Percentiles rank a stretch among this genome's conserved stretches.
Evolutionary conservation across 2,329 filamentous ascomycete species (phyloP).

Genomic region (Trichoderma atrobrunneum): DNA sequence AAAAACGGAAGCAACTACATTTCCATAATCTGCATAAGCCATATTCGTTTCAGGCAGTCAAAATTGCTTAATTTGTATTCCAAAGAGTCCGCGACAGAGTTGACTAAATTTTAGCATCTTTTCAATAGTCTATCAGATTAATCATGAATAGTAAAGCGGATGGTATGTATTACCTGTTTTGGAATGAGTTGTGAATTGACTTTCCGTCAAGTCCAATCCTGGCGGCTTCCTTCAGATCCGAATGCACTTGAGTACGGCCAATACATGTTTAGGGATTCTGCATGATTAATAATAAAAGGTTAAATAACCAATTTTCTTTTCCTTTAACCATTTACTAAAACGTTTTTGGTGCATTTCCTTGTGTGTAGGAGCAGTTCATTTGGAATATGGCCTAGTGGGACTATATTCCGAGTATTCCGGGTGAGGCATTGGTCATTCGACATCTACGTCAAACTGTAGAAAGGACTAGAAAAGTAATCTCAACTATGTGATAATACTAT

Average conservation of each 20-base stretch:
- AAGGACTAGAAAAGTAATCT: too few species aligned
- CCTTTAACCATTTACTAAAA: rapidly evolving
- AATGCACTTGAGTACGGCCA: background rate
- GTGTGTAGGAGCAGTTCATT: too few species aligned
- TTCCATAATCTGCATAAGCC: background rate
- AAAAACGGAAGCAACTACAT: background rate
- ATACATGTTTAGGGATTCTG: background rate
- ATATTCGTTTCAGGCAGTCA: background rate
- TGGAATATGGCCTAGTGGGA: too few species aligned
- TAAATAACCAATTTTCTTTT: too few species aligned
- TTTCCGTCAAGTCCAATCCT: background rate
- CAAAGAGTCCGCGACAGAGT: background rate
- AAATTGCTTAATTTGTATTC: too few species aligned
- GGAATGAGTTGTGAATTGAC: background rate
- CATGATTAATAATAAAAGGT: background rate
- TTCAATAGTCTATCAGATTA: background rate
- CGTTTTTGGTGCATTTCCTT: too few species aligned
- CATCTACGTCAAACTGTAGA: too few species aligned
- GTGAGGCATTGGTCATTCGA: too few species aligned
- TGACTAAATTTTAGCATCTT: background rate
- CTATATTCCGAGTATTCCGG: too few species aligned
- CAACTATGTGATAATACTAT: too few species aligned
- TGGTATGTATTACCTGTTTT: background rate
- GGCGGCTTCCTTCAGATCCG: background rate
- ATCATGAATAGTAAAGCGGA: background rate